phyloP scores from a whole-genome alignment of 768 basidiomycete genomes.

The Cyathus striatus region DNA sequence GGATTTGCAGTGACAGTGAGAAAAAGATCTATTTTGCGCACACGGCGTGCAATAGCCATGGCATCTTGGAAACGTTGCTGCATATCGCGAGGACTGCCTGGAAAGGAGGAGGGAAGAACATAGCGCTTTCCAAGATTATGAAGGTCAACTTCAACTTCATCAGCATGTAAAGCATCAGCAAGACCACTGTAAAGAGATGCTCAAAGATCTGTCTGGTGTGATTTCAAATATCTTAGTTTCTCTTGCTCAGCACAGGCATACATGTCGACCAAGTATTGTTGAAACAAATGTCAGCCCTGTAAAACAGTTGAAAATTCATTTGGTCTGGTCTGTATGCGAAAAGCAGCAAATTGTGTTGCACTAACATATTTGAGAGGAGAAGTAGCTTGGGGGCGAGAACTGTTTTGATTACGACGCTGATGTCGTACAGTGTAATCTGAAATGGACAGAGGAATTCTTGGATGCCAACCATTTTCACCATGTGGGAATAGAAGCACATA shows the following conservation, averaged over 20 bases:
- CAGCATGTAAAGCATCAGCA: constrained; percentile 18
- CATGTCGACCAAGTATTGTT: constrained; percentile 32
- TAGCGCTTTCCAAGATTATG: constrained; percentile 22
- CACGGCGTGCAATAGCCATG: constrained; percentile 35
- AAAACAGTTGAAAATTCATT: constrained; percentile 22
- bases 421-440: no score
- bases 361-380: constrained; percentile 11
- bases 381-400: background rate
- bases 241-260: constrained; percentile 31
- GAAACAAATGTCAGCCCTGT: constrained; percentile 27
- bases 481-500: constrained; percentile 17
- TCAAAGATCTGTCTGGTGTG: constrained; percentile 28
- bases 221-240: constrained; percentile 21
- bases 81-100: constrained; percentile 39
- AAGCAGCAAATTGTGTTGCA: constrained; percentile 21
- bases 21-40: constrained; percentile 36
- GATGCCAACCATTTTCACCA: constrained; percentile 16
- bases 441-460: constrained; percentile 8
- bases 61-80: constrained; percentile 37
- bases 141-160: constrained; percentile 17
- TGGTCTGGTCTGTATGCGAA: constrained; percentile 20
- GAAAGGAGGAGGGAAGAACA: constrained; percentile 37
- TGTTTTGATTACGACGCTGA: no score
- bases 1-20: constrained; percentile 52
- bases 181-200: constrained; percentile 20